Evolutionary conservation across 192 early-diverging fungal genomes (phyloP).

Genomic region (Gamsiella multidivaricata): DNA sequence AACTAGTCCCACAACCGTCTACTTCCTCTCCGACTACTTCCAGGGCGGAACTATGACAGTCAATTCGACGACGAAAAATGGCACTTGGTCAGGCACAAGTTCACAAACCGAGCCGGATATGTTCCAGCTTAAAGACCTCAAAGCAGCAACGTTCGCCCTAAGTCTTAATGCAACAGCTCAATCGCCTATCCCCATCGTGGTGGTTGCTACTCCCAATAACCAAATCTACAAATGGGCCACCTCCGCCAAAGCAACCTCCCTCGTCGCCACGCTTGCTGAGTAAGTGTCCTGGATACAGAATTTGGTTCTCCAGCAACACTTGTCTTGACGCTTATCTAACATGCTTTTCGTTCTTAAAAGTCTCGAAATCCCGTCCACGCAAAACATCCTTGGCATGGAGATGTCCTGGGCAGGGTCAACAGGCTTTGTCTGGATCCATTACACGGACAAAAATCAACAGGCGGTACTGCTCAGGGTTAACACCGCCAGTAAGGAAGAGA

Average conservation of each 20-base stretch:
- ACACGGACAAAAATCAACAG: not conserved
- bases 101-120: not conserved
- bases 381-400: not conserved
- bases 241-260: too few species aligned
- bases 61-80: not conserved
- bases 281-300: too few species aligned
- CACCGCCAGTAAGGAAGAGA: not conserved
- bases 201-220: too few species aligned
- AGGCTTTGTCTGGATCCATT: constrained; percentile 6
- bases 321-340: too few species aligned
- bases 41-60: too few species aligned
- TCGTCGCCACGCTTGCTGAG: too few species aligned
- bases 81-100: not conserved
- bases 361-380: not conserved
- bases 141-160: not conserved
- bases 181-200: too few species aligned
- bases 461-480: not conserved
- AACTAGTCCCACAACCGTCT: not conserved
- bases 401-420: not conserved
- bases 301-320: too few species aligned
- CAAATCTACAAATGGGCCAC: too few species aligned
- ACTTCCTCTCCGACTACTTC: not conserved
- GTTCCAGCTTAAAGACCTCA: not conserved
- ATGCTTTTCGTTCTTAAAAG: not conserved
- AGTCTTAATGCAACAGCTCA: too few species aligned